Percentiles rank a stretch among this genome's conserved stretches.
phyloP scores from a whole-genome alignment of 2,329 filamentous ascomycete genomes.

The Beauveria asiatica region DNA sequence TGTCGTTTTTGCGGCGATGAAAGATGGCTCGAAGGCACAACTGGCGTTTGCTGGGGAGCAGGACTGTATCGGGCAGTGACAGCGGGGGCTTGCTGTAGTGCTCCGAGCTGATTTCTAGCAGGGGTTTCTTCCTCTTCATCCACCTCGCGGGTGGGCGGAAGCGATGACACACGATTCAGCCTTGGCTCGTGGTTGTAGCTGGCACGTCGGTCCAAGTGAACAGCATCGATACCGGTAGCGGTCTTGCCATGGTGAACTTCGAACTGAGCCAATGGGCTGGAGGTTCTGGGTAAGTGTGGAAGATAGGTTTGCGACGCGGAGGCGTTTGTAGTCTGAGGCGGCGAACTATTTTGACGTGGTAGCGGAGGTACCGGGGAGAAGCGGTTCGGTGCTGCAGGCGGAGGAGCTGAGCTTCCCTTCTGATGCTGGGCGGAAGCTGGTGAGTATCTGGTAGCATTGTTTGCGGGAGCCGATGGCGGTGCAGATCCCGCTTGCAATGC shows the following conservation, averaged over 20 bases:
- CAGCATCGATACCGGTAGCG: conserved; percentile 26
- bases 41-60: conserved; percentile 19
- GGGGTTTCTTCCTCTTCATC: conserved; percentile 48
- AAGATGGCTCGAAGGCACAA: conserved; percentile 22
- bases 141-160: conserved; percentile 54
- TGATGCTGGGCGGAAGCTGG: conserved; percentile 41
- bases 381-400: conserved; percentile 34
- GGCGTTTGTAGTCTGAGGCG: conserved; percentile 25
- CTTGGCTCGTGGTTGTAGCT: conserved; percentile 48
- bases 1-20: conserved; percentile 51
- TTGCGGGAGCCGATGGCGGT: conserved; percentile 25
- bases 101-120: conserved; percentile 17
- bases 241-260: conserved; percentile 40
- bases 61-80: conserved; percentile 32
- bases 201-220: conserved; percentile 37
- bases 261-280: conserved; percentile 57
- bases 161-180: conserved; percentile 45
- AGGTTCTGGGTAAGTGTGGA: conserved; percentile 54
- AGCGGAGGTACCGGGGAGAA: conserved; percentile 44
- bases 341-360: conserved; percentile 35
- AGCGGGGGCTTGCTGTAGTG: conserved; percentile 16
- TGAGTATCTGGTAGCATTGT: conserved; percentile 49
- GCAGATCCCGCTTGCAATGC: conserved; percentile 29
- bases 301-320: conserved; percentile 37
- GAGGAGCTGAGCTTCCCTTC: conserved; percentile 30